Evolutionary conservation across 345 rosid genomes (phyloP).

Genomic region (Eucalyptus marginata): DNA sequence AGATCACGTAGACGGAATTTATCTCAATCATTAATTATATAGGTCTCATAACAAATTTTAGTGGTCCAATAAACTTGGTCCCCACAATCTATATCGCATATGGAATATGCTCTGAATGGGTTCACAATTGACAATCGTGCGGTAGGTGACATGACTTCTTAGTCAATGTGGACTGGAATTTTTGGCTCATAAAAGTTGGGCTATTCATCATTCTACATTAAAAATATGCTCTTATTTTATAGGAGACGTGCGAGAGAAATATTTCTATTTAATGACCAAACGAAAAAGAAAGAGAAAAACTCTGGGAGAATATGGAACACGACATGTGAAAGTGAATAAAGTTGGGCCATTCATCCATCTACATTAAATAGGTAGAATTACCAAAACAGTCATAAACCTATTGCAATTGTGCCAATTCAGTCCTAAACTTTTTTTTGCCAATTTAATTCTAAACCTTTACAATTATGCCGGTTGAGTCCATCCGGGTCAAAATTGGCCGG

Average conservation of each 20-base stretch:
- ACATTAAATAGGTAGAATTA: too few relatives aligned
- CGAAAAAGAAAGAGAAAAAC: too few relatives aligned
- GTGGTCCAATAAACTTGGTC: neutral
- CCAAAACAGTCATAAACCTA: too few relatives aligned
- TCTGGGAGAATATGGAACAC: too few relatives aligned
- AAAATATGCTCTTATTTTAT: neutral
- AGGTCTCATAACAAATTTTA: neutral
- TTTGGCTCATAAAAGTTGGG: neutral
- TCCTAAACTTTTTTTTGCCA: too few relatives aligned
- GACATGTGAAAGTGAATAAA: neutral
- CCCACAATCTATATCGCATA: neutral
- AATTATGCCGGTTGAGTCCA: too few relatives aligned
- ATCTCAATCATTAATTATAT: neutral
- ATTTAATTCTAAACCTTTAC: too few relatives aligned
- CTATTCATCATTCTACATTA: neutral
- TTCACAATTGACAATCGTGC: neutral
- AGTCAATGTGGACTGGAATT: neutral
- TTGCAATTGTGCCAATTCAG: too few relatives aligned
- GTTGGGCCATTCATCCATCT: neutral
- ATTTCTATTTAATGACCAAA: too few relatives aligned
- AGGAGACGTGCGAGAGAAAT: neutral
- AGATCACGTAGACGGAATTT: neutral
- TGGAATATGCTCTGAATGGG: neutral
- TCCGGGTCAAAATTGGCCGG: too few relatives aligned
- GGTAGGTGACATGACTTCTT: neutral